These are phyloP conservation scores for Silene coronaria DNA, from an alignment of 179 eudicot species.

Conservation along the genomic window DNA sequence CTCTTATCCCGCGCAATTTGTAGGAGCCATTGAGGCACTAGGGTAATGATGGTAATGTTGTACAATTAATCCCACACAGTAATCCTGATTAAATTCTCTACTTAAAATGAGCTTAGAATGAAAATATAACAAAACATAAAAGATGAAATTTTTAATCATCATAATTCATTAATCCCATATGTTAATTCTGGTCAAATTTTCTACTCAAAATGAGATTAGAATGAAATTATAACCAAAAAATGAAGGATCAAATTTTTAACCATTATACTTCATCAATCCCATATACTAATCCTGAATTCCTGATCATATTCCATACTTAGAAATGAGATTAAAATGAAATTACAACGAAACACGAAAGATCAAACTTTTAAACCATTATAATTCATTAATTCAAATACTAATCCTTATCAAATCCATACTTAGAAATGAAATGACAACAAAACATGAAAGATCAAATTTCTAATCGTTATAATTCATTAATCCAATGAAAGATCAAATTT, in stretches of 20 bases:
- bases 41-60: neutral
- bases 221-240: neutral
- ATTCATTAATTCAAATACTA: no score
- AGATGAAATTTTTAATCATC: neutral
- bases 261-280: no score
- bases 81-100: neutral
- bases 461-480: no score
- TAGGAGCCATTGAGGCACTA: no score
- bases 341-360: neutral
- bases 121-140: neutral
- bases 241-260: neutral
- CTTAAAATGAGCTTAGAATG: no score
- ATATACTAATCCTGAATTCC: no score
- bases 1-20: no score
- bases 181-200: neutral
- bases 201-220: neutral
- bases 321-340: neutral
- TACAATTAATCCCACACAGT: neutral
- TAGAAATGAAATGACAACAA: neutral
- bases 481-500: neutral
- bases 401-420: neutral
- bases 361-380: neutral
- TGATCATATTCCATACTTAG: no score
- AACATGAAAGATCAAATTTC: neutral
- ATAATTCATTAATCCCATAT: no score